A percentile compares a stretch with the other conserved stretches of the same genome.
These are phyloP conservation scores for Cinnamomum chago DNA, from an alignment of 164 flowering plant genomes.

Conservation along the genomic window DNA sequence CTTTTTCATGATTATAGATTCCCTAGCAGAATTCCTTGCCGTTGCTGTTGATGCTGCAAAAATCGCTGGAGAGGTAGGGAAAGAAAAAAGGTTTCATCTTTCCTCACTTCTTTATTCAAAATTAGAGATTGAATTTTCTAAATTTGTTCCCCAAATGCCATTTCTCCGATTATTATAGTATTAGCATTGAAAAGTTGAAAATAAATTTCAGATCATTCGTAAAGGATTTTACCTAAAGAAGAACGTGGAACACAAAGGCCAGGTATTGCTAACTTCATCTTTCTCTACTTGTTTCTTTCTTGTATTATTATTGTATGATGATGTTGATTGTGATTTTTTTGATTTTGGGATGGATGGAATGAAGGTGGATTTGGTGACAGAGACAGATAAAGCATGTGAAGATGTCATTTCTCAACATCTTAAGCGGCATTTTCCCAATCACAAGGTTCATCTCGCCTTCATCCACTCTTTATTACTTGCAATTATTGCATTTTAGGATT, in stretches of 20 bases:
- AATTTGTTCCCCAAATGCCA: too few relatives aligned
- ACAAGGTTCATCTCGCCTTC: slow-evolving; percentile 48
- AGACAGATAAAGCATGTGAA: slow-evolving; percentile 96
- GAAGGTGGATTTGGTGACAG: slow-evolving; percentile 98
- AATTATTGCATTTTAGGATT: too few relatives aligned
- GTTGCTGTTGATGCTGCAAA: slow-evolving; percentile 83
- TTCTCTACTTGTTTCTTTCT: background rate
- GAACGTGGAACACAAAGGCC: slow-evolving; percentile 85
- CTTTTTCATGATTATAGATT: slow-evolving; percentile 21
- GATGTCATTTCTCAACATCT: slow-evolving; percentile 77
- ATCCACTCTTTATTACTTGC: background rate
- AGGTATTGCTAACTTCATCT: slow-evolving; percentile 31
- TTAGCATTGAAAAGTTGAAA: too few relatives aligned
- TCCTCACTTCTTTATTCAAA: background rate
- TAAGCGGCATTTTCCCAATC: slow-evolving; percentile 61
- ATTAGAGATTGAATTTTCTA: background rate
- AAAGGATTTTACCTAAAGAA: slow-evolving; percentile 68
- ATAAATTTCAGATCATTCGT: slow-evolving; percentile 55
- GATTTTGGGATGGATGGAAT: background rate
- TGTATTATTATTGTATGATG: too few relatives aligned
- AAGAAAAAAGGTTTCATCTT: background rate
- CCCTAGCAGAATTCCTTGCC: slow-evolving; percentile 45
- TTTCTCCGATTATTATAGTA: background rate
- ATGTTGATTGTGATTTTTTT: too few relatives aligned
- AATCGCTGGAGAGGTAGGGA: slow-evolving; percentile 72